Evolutionary conservation across 306 rosid species (phyloP).

Genomic region (Ochetophila trinervis): DNA sequence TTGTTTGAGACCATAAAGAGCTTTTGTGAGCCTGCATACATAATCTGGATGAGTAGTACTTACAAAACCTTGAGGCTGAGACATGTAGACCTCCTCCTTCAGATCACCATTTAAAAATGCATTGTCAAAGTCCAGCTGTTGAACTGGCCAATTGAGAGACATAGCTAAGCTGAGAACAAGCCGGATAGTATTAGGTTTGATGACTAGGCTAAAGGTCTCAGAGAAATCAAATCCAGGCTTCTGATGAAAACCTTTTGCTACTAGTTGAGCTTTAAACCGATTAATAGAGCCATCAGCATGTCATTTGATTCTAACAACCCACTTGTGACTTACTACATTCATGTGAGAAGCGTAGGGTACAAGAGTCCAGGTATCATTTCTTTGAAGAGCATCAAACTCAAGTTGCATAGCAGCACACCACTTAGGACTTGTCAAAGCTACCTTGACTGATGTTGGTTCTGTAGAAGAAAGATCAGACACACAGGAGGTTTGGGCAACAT

Average conservation of each 20-base stretch:
- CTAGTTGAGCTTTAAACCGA: neutral
- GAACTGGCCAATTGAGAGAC: neutral
- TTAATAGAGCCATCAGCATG: neutral
- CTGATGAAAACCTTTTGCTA: neutral
- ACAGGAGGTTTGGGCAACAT: no score
- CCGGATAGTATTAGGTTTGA: neutral
- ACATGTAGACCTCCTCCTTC: neutral
- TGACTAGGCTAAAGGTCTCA: neutral
- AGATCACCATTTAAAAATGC: neutral
- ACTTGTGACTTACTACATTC: neutral
- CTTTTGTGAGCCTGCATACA: no score
- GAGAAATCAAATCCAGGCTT: neutral
- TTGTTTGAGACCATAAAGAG: neutral
- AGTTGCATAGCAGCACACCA: neutral
- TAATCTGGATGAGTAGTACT: neutral
- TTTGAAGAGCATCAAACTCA: no score
- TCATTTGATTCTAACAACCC: neutral
- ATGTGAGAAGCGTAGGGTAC: no score
- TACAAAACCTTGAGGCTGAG: neutral
- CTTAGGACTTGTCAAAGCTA: no score
- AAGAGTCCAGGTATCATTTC: no score
- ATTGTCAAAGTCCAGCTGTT: neutral
- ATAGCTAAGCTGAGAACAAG: neutral
- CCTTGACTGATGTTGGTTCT: no score
- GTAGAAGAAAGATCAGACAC: no score